Percentiles rank a stretch among this genome's conserved stretches.
Conservation (phyloP, 495 filamentous ascomycete species). For the Rusavskia elegans region DNA sequence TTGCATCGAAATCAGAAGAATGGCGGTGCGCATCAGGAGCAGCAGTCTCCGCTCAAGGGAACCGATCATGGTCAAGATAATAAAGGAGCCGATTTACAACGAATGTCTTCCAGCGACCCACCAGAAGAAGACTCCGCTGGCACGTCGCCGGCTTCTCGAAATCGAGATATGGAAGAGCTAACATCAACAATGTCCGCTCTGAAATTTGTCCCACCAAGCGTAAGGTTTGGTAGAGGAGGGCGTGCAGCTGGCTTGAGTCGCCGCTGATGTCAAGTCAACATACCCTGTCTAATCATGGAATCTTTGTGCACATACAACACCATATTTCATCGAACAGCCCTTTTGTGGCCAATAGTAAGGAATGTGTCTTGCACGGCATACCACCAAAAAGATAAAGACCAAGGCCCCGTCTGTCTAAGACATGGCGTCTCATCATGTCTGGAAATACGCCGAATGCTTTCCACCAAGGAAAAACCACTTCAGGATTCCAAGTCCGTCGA, state of each 20-base stretch:
- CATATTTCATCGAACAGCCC: no score
- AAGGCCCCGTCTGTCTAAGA: no score
- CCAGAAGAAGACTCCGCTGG: background rate
- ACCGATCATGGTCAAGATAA: slow-evolving; percentile 20
- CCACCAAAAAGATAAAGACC: no score
- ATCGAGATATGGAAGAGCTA: slow-evolving; percentile 48
- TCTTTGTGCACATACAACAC: no score
- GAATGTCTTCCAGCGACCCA: background rate
- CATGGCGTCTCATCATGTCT: no score
- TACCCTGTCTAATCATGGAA: background rate
- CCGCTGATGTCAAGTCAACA: slow-evolving; percentile 2
- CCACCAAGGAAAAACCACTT: background rate
- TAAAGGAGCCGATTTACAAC: slow-evolving; percentile 11
- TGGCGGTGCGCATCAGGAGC: background rate
- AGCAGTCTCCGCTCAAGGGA: slow-evolving; percentile 14
- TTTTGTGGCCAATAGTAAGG: no score
- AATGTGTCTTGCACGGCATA: no score
- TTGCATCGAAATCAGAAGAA: slow-evolving; percentile 2
- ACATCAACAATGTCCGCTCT: slow-evolving; percentile 69
- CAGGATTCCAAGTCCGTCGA: background rate
- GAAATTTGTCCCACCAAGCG: slow-evolving; percentile 64
- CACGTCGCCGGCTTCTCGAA: slow-evolving; percentile 19
- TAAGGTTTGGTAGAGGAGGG: slow-evolving; percentile 52
- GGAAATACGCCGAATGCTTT: no score
- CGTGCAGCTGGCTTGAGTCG: slow-evolving; percentile 24